These are phyloP conservation scores for Truncatella angustata DNA, from an alignment of 2,329 filamentous ascomycete genomes.

Conservation along the genomic window DNA sequence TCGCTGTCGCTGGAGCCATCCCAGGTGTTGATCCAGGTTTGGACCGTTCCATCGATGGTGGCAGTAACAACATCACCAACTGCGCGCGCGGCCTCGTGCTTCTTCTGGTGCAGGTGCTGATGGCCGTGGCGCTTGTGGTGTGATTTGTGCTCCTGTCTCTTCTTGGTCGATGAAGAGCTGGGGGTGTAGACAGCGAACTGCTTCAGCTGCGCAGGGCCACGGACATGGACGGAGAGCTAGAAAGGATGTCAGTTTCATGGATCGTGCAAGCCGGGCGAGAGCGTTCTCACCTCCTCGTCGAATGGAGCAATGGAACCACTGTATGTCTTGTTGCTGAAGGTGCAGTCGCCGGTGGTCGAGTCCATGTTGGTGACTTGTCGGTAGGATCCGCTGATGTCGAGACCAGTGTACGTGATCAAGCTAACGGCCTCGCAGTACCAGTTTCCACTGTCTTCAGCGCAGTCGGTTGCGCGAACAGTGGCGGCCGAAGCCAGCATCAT, in stretches of 20 bases:
- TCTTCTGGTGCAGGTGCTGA: conserved; percentile 48
- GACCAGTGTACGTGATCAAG: conserved; percentile 65
- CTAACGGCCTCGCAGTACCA: conserved; percentile 65
- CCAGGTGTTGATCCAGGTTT: conserved; percentile 61
- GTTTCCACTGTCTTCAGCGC: conserved; percentile 48
- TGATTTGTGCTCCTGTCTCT: conserved; percentile 32
- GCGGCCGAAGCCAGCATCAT: conserved; percentile 12
- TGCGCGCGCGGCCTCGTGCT: conserved; percentile 44
- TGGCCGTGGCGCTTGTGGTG: conserved; percentile 45
- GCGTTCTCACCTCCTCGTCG: conserved; percentile 62
- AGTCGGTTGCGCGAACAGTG: conserved; percentile 11
- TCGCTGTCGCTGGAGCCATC: no score
- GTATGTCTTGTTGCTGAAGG: conserved; percentile 50
- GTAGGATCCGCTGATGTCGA: conserved; percentile 61
- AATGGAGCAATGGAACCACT: conserved; percentile 64
- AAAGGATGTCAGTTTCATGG: conserved; percentile 12
- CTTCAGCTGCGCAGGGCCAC: conserved; percentile 66
- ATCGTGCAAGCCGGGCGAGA: not conserved
- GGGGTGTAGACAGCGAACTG: conserved; percentile 69
- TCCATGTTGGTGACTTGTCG: conserved; percentile 61
- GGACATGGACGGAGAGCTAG: conserved; percentile 70
- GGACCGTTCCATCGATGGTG: conserved; percentile 55
- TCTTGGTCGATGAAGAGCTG: conserved; percentile 42
- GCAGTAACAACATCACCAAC: conserved; percentile 49
- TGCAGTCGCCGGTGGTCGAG: conserved; percentile 51